Base-by-base conservation (phyloP, 257 asterid genomes). In the Solanum chiquidenum region DNA sequence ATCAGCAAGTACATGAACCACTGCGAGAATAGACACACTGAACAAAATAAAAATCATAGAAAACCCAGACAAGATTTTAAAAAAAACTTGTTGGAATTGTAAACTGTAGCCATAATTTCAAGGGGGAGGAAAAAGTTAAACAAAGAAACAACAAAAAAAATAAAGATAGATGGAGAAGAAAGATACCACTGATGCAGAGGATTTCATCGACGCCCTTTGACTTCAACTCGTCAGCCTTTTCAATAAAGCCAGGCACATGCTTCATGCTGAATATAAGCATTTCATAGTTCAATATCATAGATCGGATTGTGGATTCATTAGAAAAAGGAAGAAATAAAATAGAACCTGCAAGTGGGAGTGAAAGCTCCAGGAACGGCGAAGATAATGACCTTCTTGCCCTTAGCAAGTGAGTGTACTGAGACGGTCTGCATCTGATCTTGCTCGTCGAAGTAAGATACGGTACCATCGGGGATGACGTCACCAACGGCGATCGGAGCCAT, bases 281-380 rank as follows among this genome's bases (percentile, higher is more conserved):
- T 40, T 42, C 84, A 77, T 3, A 76, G 46, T 38, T 7, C 7
- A 42, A 77, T 13, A 77, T 44, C 64, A 44, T 40, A 9, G n/a
- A 71, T 38, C 55, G 83, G 44, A 75, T 21, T 27, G 13, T 35
- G 13, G 21, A 12, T 77, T 49, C 25, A 27, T 27, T 44, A 79
- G 3, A 79, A 27, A 27, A 5, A 10, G 11, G 52, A 79, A 44
- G 14, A 55, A 58, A 29, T 4, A 25, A 77, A 40, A 13, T 40
- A 76, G 31, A 37, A 95, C 98, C 99, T 96, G 97, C 99, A 96
- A 82, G 98, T 95, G 44, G 98, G 98, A 79, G 99, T 96, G 91
- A 96, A 96, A 64, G 99, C 99, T 42, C 98, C 98, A 84, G 98
- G 99, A 86, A 96, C 98, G 88, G 96, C 98, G 83, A 95, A 95